Conservation (phyloP, 2,329 filamentous ascomycete species). For the Coniochaeta sp. region DNA sequence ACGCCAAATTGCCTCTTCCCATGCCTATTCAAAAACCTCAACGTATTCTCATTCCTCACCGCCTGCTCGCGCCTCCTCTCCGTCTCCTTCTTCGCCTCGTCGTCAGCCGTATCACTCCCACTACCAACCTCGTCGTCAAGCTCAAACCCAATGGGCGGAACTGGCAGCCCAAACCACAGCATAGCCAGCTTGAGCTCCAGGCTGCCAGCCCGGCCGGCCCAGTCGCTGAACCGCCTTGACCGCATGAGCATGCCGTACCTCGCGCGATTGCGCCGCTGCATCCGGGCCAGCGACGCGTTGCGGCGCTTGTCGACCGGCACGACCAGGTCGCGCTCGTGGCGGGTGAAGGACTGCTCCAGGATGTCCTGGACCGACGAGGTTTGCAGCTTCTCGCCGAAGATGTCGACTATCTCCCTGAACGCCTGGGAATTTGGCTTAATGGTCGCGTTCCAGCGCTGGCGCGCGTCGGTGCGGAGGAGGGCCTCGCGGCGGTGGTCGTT, state of each 20-base stretch:
- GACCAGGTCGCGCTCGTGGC: slow-evolving; percentile 9
- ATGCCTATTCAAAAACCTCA: slow-evolving; percentile 14
- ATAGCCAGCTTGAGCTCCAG: slow-evolving; percentile 35
- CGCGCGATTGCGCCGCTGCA: slow-evolving; percentile 9
- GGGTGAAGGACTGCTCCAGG: slow-evolving; percentile 15
- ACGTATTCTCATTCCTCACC: background rate
- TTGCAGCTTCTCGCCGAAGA: background rate
- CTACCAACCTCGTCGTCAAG: slow-evolving; percentile 6
- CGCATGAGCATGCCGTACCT: slow-evolving; percentile 7
- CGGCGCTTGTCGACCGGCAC: slow-evolving; percentile 21
- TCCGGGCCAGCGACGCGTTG: slow-evolving; percentile 7
- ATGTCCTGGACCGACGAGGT: slow-evolving; percentile 24
- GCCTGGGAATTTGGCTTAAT: background rate
- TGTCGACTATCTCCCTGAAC: background rate
- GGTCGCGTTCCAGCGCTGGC: background rate
- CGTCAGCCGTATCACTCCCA: slow-evolving; percentile 9
- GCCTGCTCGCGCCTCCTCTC: background rate
- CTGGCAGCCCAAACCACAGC: slow-evolving; percentile 38
- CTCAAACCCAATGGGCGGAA: slow-evolving; percentile 28
- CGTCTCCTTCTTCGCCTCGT: background rate
- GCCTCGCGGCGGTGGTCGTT: background rate
- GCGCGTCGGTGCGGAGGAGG: background rate
- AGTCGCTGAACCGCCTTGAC: slow-evolving; percentile 3
- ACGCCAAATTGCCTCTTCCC: slow-evolving; percentile 6
- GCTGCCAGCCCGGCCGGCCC: background rate